Evolutionary conservation across 2,329 filamentous ascomycete species (phyloP), one percentile per base, ranked within the genome.

Genomic region (Grosmannia serpens): DNA sequence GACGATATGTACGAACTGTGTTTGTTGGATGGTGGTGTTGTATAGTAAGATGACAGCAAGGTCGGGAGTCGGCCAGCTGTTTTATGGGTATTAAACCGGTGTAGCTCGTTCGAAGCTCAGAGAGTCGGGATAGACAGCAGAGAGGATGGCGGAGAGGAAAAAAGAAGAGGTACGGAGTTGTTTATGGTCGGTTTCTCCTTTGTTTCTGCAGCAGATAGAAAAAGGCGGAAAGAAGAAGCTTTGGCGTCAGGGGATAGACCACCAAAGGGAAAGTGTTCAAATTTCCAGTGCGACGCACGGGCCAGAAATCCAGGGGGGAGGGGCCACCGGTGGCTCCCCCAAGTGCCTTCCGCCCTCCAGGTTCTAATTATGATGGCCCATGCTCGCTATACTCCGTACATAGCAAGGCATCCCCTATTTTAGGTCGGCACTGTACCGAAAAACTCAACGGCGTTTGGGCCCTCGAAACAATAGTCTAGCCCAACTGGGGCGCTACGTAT

Each of bases 201-300:
- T 53, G 46, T 51, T 50, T 57, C 52, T 57, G 53, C 54, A 55
- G 50, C 41, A 56, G 58, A 53, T 44, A 51, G 56, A 57, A 60
- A 41, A 63, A 62, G 62, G 62, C 61, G 59, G 63, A 53, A 58
- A 46, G 58, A 54, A 57, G 59, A 61, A 64, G 61, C 62, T 66
- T 58, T 59, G 59, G 58, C 44, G 62, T 62, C 61, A 64, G 62
- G 61, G 57, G 59, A 58, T 54, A 52, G 38, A 41, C 27, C 24
- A 7, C 55, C 55, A n/a, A 59, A 58, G 60, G 60, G 59, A 60
- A 60, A 59, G 57, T 61, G 60, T 60, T 60, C 62, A 66, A 66
- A 66, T 66, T 66, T 65, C 64, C 63, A 65, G 60, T 53, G 58
- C 17, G 8, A 58, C 60, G 64, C 64, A 65, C 64, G 64, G 64